phyloP scores from a whole-genome alignment of 768 basidiomycete species.

The Boletus subcaerulescens region DNA sequence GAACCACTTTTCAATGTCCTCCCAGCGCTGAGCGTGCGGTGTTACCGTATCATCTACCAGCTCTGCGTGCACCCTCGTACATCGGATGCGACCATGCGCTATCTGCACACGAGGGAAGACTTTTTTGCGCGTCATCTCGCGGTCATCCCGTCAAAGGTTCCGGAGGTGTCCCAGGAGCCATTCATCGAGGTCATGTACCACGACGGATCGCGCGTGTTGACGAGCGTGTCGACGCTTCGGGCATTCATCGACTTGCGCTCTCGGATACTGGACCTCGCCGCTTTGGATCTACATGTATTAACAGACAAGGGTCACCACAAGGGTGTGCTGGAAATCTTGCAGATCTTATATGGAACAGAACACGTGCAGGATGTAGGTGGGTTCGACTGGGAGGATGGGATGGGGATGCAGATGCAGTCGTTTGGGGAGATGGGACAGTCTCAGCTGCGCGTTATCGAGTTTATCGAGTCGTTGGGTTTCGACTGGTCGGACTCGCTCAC shows the following conservation, averaged over 20 bases:
- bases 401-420: constrained; percentile 41
- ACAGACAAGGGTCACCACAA: constrained; percentile 76
- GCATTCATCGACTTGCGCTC: constrained; percentile 82
- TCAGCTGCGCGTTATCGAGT: constrained; percentile 81
- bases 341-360: constrained; percentile 76
- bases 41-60: constrained; percentile 79
- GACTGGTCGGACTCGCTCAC: constrained; percentile 80
- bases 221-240: constrained; percentile 64
- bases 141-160: constrained; percentile 64
- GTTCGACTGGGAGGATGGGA: constrained; percentile 38
- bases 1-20: constrained; percentile 60
- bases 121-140: constrained; percentile 88
- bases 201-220: constrained; percentile 67
- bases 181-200: constrained; percentile 59
- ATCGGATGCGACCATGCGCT: constrained; percentile 76
- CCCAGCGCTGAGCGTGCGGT: constrained; percentile 81
- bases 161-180: constrained; percentile 46
- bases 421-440: constrained; percentile 79
- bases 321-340: constrained; percentile 68
- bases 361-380: constrained; percentile 41
- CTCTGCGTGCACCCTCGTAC: constrained; percentile 86
- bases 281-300: constrained; percentile 85
- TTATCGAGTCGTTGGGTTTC: constrained; percentile 82
- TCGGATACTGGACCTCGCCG: constrained; percentile 79
- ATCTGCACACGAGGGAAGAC: constrained; percentile 82